Base-by-base conservation (phyloP, 2,329 filamentous ascomycete genomes). In the Catunica adiposa region DNA sequence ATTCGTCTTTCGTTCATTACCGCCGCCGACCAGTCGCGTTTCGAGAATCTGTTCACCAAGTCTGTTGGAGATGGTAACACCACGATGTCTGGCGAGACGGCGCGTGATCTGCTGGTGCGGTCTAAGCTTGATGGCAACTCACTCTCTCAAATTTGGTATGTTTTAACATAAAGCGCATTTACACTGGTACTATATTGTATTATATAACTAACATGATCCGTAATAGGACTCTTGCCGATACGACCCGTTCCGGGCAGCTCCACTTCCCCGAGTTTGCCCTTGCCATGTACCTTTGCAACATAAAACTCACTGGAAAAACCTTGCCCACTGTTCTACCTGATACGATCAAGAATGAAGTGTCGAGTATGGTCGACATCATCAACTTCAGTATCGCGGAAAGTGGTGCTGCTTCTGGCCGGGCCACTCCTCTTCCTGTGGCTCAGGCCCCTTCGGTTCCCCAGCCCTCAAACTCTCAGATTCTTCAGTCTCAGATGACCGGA, bases 341-440 rank as follows among this genome's bases (percentile, higher is more conserved):
- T 31, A 84, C 80, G 58, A 83, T 98, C 61, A 85, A 82, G 71
- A 98, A 98, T 64, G 92, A 98, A 68, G 92, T 98, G 17, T 97
- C 90, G 2, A 95, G 92, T 69, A 97, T 98, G 89, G 92, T 98
- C 42, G 92, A 98, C 66, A 98, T 98, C 56, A 98, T 98, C 65
- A 95, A 89, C 58, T 98, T 98, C 66, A 88, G 84, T 62, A 79
- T 96, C 23, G 81, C 80, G 0, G 92, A 98, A 61, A 84, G 90
- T 26, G 72, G 71, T 40, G 72, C 70, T 3, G 65, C 66, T 14
- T 62, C 71, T 42, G 69, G 76, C 20, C 68, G 76, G 17, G 70
- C 72, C 26, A 68, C 76, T n/a, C 70, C 73, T 38, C 63, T 69
- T 2, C 70, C 72, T 57, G 74, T 67, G 60, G 72, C 71, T 8